These are phyloP conservation scores for Carex cristatella DNA, from an alignment of 176 grass and related monocot species.

Conservation along the genomic window DNA sequence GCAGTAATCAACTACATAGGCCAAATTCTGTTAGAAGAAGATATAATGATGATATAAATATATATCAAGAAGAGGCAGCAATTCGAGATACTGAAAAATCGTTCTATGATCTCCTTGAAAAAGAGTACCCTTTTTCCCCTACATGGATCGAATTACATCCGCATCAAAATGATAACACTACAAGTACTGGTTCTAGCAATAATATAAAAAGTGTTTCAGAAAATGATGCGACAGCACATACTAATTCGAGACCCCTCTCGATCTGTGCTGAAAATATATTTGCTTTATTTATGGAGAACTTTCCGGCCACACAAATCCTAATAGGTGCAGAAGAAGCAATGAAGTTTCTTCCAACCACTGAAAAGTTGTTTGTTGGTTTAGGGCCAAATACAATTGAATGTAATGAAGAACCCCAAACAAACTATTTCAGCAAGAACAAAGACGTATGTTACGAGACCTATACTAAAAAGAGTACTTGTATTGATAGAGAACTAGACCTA, in stretches of 20 bases:
- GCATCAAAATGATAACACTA: background rate
- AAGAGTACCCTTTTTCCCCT: conserved; percentile 7
- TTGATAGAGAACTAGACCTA: no score
- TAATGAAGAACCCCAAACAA: background rate
- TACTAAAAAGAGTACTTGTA: no score
- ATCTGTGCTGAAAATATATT: background rate
- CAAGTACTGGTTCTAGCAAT: background rate
- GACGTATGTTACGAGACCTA: no score
- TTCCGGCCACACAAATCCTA: conserved; percentile 1
- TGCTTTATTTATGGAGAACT: background rate
- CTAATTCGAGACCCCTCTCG: background rate
- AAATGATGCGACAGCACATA: background rate
- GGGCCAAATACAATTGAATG: background rate
- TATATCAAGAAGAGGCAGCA: conserved; percentile 19
- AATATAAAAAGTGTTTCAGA: background rate
- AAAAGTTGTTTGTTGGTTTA: conserved; percentile 23
- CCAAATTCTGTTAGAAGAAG: conserved; percentile 46
- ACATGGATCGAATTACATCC: background rate
- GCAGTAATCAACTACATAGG: conserved; percentile 40
- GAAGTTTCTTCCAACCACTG: conserved; percentile 36
- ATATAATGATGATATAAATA: conserved; percentile 41
- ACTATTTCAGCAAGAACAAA: background rate
- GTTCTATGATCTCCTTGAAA: conserved; percentile 35
- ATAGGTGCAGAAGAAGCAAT: conserved; percentile 39
- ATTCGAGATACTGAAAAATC: conserved; percentile 32